Conservation (phyloP, 306 rosid species). For the Crotalaria pallida region DNA sequence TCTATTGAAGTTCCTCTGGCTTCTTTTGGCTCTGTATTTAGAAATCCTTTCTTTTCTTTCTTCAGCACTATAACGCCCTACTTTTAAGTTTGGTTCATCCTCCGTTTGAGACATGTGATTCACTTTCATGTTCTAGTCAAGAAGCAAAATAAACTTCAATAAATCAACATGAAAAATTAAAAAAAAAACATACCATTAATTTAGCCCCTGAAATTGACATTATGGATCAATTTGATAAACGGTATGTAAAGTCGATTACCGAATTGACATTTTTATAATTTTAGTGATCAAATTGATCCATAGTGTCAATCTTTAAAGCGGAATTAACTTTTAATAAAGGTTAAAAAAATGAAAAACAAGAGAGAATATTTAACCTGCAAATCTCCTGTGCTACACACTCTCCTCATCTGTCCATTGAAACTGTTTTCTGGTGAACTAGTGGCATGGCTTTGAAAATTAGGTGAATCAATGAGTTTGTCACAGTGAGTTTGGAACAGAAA, state of each 20-base stretch:
- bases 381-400: constrained; percentile 87
- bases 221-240: too few species aligned
- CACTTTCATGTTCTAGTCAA: constrained; percentile 37
- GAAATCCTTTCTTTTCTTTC: constrained; percentile 85
- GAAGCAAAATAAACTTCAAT: neutral
- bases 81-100: constrained; percentile 66
- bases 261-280: too few species aligned
- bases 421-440: constrained; percentile 43
- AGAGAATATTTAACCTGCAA: constrained; percentile 45
- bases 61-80: constrained; percentile 72
- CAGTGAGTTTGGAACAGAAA: constrained; percentile 36
- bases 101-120: constrained; percentile 38
- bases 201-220: too few species aligned
- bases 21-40: constrained; percentile 85
- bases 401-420: constrained; percentile 51
- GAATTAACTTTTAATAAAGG: too few species aligned
- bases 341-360: neutral
- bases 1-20: constrained; percentile 89
- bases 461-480: constrained; percentile 38
- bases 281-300: too few species aligned
- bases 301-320: too few species aligned
- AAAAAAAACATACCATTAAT: too few species aligned
- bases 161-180: neutral
- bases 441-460: constrained; percentile 36
- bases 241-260: too few species aligned